Evolutionary conservation across 2,329 filamentous ascomycete species (phyloP), one percentile per base, ranked within the genome.

Genomic region (Graphium sp.): DNA sequence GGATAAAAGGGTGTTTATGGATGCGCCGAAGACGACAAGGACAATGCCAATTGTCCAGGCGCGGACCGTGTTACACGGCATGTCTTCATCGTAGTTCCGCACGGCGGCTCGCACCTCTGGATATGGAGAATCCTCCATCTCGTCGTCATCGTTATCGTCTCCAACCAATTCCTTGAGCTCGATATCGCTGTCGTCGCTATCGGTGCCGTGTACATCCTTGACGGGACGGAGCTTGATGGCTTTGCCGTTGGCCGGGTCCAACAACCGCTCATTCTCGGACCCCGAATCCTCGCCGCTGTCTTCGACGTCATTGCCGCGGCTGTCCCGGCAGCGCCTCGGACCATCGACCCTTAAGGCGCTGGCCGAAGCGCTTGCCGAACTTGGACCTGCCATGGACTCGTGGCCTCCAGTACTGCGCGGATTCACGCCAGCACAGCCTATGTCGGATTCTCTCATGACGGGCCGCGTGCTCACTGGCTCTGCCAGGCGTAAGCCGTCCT

Each of bases 21-120:
- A 66, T 5, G 69, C 66, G 9, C 69, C 67, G 6, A 71, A 27
- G 2, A 67, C 50, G 8, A 70, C 65, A 16, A 74, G 55, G 4
- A 50, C 36, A 29, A 75, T 39, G 4, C 72, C 72, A 34, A 77
- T 74, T 2, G 56, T 57, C 72, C 72, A 77, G 12, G 69, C 71
- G 23, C 72, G 60, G 18, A 75, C 52, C 0, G 74, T 78, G 43
- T 73, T 76, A 49, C 68, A 73, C 1, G 72, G 73, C 16, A 75
- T 43, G 26, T 72, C 63, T 39, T 76, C 65, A 43, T 77, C 72
- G 38, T 66, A 68, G 43, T 75, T 75, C 29, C 57, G 56, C 3
- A 76, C 70, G 6, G 72, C 70, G 19, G 72, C 69, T 26, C 67
- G 58, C 27, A 74, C 71, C 46, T 78, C 72, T 17, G 71, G 63